These are phyloP conservation scores for Ogataea nakhonphanomensis DNA, from an alignment of 805 yeast species.

Conservation along the genomic window DNA sequence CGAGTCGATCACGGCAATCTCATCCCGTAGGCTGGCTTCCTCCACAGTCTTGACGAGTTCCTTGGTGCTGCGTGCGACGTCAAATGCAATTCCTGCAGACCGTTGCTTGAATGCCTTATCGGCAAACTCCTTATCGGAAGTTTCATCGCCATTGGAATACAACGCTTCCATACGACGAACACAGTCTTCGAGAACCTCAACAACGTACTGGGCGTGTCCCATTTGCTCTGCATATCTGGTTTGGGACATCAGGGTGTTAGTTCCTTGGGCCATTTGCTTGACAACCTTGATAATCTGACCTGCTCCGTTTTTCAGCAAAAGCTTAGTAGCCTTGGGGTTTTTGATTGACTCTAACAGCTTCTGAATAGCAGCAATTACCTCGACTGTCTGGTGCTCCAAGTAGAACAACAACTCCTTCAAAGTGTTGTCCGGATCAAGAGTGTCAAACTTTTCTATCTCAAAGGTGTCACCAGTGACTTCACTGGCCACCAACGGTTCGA, in stretches of 20 bases:
- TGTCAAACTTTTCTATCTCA: conserved; percentile 72
- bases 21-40: conserved; percentile 86
- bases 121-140: conserved; percentile 61
- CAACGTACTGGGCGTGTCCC: conserved; percentile 91
- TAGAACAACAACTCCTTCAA: conserved; percentile 78
- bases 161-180: conserved; percentile 75
- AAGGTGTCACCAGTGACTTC: conserved; percentile 34
- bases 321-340: conserved; percentile 71
- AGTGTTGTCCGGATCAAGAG: conserved; percentile 85
- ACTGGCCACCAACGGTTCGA: conserved; percentile 17
- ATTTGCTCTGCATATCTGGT: conserved; percentile 79
- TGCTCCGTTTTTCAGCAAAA: conserved; percentile 69
- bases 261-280: conserved; percentile 84
- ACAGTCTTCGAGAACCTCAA: conserved; percentile 81
- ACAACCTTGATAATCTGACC: conserved; percentile 75
- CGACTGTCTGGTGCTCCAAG: conserved; percentile 89
- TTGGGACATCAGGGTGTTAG: conserved; percentile 83
- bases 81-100: conserved; percentile 93
- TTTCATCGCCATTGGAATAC: conserved; percentile 40
- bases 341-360: conserved; percentile 72
- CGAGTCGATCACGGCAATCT: conserved; percentile 76
- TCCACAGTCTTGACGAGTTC: conserved; percentile 95
- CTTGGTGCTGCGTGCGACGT: conserved; percentile 93
- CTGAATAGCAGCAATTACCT: conserved; percentile 87
- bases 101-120: conserved; percentile 89